Conservation (phyloP, 768 basidiomycete genomes). For the Arthromyces matolae region DNA sequence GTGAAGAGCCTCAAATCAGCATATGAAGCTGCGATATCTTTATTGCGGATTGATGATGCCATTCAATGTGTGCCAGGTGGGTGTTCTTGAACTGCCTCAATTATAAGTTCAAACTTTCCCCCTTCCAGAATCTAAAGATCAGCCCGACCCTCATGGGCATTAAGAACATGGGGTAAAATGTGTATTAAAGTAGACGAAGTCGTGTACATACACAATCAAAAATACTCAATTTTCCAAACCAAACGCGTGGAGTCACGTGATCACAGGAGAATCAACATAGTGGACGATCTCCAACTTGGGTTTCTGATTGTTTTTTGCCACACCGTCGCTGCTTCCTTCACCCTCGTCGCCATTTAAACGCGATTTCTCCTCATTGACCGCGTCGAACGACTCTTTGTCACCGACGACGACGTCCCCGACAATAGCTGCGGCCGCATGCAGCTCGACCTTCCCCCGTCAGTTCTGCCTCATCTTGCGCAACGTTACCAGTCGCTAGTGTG, state of each 20-base stretch:
- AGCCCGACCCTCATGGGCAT: slow-evolving; percentile 75
- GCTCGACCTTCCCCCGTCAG: slow-evolving; percentile 46
- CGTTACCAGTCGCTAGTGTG: slow-evolving; percentile 74
- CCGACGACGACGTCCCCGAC: slow-evolving; percentile 23
- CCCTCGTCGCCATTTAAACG: slow-evolving; percentile 8
- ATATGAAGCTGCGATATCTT: slow-evolving; percentile 91
- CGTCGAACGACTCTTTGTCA: slow-evolving; percentile 3
- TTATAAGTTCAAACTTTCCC: slow-evolving; percentile 6
- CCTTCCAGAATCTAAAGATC: slow-evolving; percentile 65
- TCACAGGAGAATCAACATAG: slow-evolving; percentile 19
- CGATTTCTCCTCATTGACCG: slow-evolving; percentile 7
- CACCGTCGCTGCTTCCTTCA: slow-evolving; percentile 2
- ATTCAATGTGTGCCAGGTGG: slow-evolving; percentile 85
- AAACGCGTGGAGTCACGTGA: slow-evolving; percentile 24
- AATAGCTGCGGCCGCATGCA: slow-evolving; percentile 44
- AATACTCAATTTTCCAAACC: background rate
- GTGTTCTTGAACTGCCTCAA: slow-evolving; percentile 21
- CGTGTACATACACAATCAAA: slow-evolving; percentile 1
- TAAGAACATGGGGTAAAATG: slow-evolving; percentile 27
- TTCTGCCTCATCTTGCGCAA: slow-evolving; percentile 57
- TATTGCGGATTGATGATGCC: slow-evolving; percentile 95
- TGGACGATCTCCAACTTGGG: slow-evolving; percentile 12
- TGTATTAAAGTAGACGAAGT: slow-evolving; percentile 3
- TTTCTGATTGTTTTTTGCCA: slow-evolving; percentile 17
- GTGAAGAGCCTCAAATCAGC: slow-evolving; percentile 96